These are phyloP conservation scores for Triticum dicoccoides DNA, from an alignment of 176 grass and related monocot genomes.

Conservation along the genomic window DNA sequence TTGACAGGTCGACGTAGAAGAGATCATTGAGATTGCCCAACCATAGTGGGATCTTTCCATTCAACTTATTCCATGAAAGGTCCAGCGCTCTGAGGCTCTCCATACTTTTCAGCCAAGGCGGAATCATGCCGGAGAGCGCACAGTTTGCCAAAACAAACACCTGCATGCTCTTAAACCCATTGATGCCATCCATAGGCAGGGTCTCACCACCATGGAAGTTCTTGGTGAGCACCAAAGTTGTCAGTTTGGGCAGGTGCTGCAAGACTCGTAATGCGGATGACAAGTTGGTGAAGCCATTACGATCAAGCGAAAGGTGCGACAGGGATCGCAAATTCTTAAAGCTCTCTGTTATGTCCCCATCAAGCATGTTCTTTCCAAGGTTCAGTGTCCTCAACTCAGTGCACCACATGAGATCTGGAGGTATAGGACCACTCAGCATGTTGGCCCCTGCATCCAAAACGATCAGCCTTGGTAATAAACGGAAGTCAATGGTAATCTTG, in stretches of 20 bases:
- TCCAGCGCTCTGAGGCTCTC: slow-evolving; percentile 43
- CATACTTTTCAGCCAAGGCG: slow-evolving; percentile 42
- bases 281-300: slow-evolving; percentile 57
- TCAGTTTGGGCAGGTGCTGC: slow-evolving; percentile 51
- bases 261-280: slow-evolving; percentile 40
- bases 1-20: slow-evolving; percentile 72
- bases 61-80: slow-evolving; percentile 67
- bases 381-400: slow-evolving; percentile 42
- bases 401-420: slow-evolving; percentile 31
- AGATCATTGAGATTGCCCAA: slow-evolving; percentile 43
- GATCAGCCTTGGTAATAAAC: slow-evolving; percentile 33
- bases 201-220: slow-evolving; percentile 54
- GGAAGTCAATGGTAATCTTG: slow-evolving; percentile 48
- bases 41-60: slow-evolving; percentile 51
- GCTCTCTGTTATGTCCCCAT: slow-evolving; percentile 41
- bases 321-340: slow-evolving; percentile 55
- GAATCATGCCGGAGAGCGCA: slow-evolving; percentile 37
- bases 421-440: slow-evolving; percentile 51
- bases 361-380: slow-evolving; percentile 50
- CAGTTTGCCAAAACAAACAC: slow-evolving; percentile 55
- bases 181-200: slow-evolving; percentile 30
- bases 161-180: slow-evolving; percentile 47
- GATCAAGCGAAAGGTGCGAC: slow-evolving; percentile 23
- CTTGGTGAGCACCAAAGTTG: slow-evolving; percentile 43
- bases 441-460: slow-evolving; percentile 66